phyloP scores from a whole-genome alignment of 306 rosid genomes.

The Psophocarpus tetragonolobus region DNA sequence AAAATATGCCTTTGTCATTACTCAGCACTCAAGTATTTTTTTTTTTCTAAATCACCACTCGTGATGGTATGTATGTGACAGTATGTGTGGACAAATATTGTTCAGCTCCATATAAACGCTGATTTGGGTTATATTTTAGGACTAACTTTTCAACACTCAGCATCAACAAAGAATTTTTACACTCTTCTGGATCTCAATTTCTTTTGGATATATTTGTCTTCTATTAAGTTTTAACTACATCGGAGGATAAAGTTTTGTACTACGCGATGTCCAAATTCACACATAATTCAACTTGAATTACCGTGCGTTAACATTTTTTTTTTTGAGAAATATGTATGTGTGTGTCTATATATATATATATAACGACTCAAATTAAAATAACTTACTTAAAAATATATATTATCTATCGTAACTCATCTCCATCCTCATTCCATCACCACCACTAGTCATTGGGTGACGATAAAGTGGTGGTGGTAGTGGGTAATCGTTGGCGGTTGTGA shows the following conservation, averaged over 20 bases:
- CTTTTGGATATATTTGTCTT: conserved; percentile 1
- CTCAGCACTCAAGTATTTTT: background rate
- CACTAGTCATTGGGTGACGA: no score
- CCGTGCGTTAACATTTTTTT: no score
- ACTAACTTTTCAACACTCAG: conserved; percentile 18
- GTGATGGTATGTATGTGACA: background rate
- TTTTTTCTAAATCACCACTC: conserved; percentile 27
- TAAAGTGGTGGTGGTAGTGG: no score
- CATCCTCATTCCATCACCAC: no score
- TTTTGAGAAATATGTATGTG: no score
- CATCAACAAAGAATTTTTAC: background rate
- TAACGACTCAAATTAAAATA: no score
- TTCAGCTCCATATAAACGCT: conserved; percentile 25
- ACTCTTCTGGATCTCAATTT: background rate
- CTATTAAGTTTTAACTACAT: background rate
- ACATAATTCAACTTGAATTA: no score
- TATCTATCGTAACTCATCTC: no score
- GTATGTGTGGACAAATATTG: conserved; percentile 6
- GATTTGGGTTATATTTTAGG: conserved; percentile 14
- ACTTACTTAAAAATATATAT: no score
- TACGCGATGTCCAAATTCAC: no score
- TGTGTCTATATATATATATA: no score
- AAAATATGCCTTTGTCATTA: conserved; percentile 35
- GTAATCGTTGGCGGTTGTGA: no score
- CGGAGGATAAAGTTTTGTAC: background rate